phyloP scores from a whole-genome alignment of 257 asterid genomes.

The Craterostigma plantagineum region DNA sequence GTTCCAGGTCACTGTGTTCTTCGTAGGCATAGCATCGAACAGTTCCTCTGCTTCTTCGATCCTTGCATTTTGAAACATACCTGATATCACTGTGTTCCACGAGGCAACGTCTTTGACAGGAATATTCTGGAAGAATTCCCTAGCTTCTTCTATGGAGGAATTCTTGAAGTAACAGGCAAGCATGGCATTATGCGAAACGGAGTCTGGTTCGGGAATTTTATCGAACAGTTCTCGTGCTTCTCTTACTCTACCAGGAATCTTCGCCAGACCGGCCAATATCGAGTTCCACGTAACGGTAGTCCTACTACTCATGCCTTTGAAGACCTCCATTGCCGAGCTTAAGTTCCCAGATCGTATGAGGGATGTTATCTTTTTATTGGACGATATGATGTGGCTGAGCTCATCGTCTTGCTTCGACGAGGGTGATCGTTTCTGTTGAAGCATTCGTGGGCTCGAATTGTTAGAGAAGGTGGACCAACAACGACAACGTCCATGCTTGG shows the following conservation, averaged over 20 bases:
- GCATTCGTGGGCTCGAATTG: no score
- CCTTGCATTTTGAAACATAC: constrained; percentile 30
- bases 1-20: constrained; percentile 61
- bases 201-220: constrained; percentile 56
- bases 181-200: constrained; percentile 49
- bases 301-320: constrained; percentile 24
- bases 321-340: constrained; percentile 39
- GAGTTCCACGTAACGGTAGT: constrained; percentile 63
- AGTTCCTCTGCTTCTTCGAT: constrained; percentile 38
- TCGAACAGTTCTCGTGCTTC: constrained; percentile 48
- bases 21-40: constrained; percentile 35
- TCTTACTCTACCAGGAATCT: constrained; percentile 23
- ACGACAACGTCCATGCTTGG: no score
- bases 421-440: no score
- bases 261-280: constrained; percentile 37
- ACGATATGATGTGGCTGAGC: constrained; percentile 10
- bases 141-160: constrained; percentile 23
- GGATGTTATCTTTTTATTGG: constrained; percentile 41
- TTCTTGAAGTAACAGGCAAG: constrained; percentile 42
- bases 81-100: constrained; percentile 70
- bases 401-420: not conserved
- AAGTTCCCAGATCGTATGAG: constrained; percentile 38
- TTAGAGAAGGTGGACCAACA: no score
- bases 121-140: constrained; percentile 26
- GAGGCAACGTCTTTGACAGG: constrained; percentile 43